phyloP scores from a whole-genome alignment of 805 yeast species.

The Lachancea sp. region DNA sequence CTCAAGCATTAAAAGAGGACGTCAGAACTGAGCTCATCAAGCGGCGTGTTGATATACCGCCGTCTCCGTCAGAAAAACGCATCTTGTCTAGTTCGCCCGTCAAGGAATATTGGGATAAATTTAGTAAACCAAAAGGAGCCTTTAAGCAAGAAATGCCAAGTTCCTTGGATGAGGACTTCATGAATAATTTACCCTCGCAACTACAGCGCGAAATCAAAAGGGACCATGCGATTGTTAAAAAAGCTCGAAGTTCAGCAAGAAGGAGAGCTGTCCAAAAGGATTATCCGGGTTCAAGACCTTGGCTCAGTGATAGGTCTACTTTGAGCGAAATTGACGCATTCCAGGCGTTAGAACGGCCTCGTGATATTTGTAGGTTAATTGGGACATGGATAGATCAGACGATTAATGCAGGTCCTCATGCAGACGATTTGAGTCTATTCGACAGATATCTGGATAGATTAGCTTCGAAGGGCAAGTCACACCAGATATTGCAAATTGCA shows the following conservation, averaged over 20 bases:
- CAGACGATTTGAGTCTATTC: constrained; percentile 36
- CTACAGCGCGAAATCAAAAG: constrained; percentile 54
- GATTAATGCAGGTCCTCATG: constrained; percentile 34
- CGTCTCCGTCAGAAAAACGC: constrained; percentile 3
- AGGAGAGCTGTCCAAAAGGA: constrained; percentile 12
- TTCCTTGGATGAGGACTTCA: constrained; percentile 58
- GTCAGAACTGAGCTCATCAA: constrained; percentile 15
- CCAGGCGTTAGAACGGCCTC: constrained; percentile 31
- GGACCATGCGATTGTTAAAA: constrained; percentile 38
- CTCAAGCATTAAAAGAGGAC: constrained; percentile 14
- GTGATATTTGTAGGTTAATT: constrained; percentile 33
- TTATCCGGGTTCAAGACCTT: constrained; percentile 16
- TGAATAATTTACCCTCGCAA: constrained; percentile 57
- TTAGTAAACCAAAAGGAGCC: constrained; percentile 14
- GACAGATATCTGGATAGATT: constrained; percentile 31
- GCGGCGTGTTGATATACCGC: constrained; percentile 9
- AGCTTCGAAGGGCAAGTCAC: constrained; percentile 24
- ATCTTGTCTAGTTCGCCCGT: constrained; percentile 8
- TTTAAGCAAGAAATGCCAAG: constrained; percentile 17
- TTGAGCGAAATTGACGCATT: constrained; percentile 30
- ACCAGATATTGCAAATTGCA: constrained; percentile 20
- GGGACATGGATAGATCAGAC: constrained; percentile 36
- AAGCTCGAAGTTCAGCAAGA: constrained; percentile 12
- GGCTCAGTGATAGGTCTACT: constrained; percentile 19
- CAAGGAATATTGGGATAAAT: constrained; percentile 12